Conservation (phyloP, 352 stramenopile genomes). For the Phytophthora meadii region DNA sequence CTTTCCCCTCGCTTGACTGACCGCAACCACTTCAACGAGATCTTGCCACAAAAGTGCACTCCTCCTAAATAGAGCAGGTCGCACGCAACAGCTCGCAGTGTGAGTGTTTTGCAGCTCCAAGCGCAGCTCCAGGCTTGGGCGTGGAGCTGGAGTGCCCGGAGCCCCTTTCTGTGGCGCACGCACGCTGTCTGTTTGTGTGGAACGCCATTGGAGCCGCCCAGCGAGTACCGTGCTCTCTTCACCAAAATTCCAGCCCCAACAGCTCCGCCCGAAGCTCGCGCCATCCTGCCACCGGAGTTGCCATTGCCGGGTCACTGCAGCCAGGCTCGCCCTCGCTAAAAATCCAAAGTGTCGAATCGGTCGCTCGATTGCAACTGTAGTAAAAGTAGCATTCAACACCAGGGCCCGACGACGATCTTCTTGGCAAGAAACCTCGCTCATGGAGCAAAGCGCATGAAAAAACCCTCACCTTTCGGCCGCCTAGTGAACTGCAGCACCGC, state of each 20-base stretch:
- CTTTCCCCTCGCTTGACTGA: conserved; percentile 29
- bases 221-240: conserved; percentile 13
- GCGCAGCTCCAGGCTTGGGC: not conserved
- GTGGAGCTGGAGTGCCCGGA: conserved; percentile 6
- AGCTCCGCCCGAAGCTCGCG: conserved; percentile 3
- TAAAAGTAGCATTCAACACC: conserved; percentile 19
- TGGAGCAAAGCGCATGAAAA: conserved; percentile 7
- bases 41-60: conserved; percentile 21
- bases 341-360: conserved; percentile 41
- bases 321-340: conserved; percentile 24
- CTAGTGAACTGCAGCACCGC: conserved; percentile 26
- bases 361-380: conserved; percentile 30
- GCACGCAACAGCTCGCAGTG: conserved; percentile 8
- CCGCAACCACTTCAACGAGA: conserved; percentile 27
- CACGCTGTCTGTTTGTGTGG: conserved; percentile 28
- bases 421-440: conserved; percentile 7
- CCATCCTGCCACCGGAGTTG: conserved; percentile 9
- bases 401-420: not conserved
- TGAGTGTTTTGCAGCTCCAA: not conserved
- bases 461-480: not conserved
- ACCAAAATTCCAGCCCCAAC: conserved; percentile 32
- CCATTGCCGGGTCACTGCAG: conserved; percentile 15
- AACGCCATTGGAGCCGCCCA: conserved; percentile 5
- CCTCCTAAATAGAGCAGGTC: conserved; percentile 13
- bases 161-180: conserved; percentile 33